Base-by-base conservation (phyloP, 83 land plant species). In the Picea abies region DNA sequence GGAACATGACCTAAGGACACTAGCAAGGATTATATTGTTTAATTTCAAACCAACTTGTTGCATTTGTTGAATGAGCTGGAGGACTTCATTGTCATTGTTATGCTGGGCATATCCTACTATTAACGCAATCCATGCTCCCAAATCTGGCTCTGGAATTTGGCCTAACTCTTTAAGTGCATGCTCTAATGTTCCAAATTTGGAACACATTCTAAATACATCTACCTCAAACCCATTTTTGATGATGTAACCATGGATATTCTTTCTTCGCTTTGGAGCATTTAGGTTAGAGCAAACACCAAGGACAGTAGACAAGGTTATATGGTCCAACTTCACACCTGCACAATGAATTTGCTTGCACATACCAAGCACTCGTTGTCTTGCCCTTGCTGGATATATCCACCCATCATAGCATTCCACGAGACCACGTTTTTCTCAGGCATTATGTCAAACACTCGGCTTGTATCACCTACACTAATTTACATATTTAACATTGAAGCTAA, bases 1-100 rank as follows among this genome's bases (percentile, higher is more conserved):
- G 22, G 90, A 87, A n/a, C 87, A 85, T 47, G 88, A 10, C 0
- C 90, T 91, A 65, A 89, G 89, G 78, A 87, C 37, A 85, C 86
- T 88, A 25, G 95, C 91, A 81, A 44, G 86, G 79, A 9, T 86
- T 88, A 64, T 67, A 84, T 12, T 87, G 70, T 85, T 84, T 35
- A 87, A 81, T 32, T 32, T 32, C 35, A 32, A 32, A 32, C 35
- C 35, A 32, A 32, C 35, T 32, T 32, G 35, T 32, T 32, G 35
- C 35, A 32, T 32, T 32, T 32, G 35, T 32, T 32, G 35, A 32
- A 32, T 32, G 35, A 32, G 67, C 3, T 71, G 11, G 22, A 84
- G 60, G 25, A 89, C 86, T 63, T 87, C 83, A 17, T 44, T 56
- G 12, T 52, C 73, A 29, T 60, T 8, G 17, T 86, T 88, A 26